Evolutionary conservation across 2,329 filamentous ascomycete genomes (phyloP), one percentile per base, ranked within the genome.

Genomic region (Cladophialophora psammophila): DNA sequence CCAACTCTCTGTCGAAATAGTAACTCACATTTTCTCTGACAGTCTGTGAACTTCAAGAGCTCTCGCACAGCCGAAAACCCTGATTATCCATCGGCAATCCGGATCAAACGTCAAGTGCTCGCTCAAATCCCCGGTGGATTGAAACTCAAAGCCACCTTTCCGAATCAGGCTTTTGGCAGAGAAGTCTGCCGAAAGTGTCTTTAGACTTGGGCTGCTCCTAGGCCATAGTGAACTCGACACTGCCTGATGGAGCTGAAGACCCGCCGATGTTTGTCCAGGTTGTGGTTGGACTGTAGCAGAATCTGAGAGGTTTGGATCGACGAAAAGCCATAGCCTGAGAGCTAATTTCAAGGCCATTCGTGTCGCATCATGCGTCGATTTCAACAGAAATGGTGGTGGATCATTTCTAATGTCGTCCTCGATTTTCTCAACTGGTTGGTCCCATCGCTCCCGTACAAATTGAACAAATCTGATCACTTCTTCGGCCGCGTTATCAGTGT

Each of bases 201-300:
- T 53, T 53, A 18, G 50, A 18, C 50, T 53, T 31, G n/a, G n/a
- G n/a, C n/a, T n/a, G n/a, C n/a, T 31, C 26, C 50, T 53, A 8
- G 50, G 8, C 8, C 18, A 20, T 8, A 53, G 50, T 31, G 9
- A 20, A 18, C 18, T 10, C 18, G 50, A 18, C 18, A 31, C 15
- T 18, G 38, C 15, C 38, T 42, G 8, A 8, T 42, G 8, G 38
- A 42, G n/a, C n/a, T n/a, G n/a, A n/a, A n/a, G n/a, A n/a, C n/a
- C n/a, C n/a, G n/a, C n/a, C n/a, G n/a, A n/a, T n/a, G n/a, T n/a
- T n/a, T n/a, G n/a, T n/a, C n/a, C n/a, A n/a, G n/a, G n/a, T n/a
- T n/a, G n/a, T n/a, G n/a, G n/a, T n/a, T 42, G 8, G 38, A 9
- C 38, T 42, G 50, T 53, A 18, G 15, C n/a, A 53, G 50, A 18